A percentile compares a stretch with the other conserved stretches of the same genome.
Conservation (phyloP, 441 rosid species). For the Gossypium trilobum region DNA sequence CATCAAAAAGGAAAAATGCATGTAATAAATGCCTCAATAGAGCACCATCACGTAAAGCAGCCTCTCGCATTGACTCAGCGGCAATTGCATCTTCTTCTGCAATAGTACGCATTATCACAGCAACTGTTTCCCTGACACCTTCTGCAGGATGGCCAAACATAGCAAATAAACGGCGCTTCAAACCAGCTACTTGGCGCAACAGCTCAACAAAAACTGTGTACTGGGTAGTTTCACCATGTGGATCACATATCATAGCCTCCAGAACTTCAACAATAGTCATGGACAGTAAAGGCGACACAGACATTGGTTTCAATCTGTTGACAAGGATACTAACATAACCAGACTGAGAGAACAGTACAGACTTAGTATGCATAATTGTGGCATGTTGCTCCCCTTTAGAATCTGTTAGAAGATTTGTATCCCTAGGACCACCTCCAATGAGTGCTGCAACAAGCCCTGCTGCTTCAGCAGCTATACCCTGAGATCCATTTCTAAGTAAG, state of each 20-base stretch:
- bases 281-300: constrained; percentile 87
- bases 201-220: constrained; percentile 89
- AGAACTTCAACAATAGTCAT: constrained; percentile 97
- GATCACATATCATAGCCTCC: constrained; percentile 99
- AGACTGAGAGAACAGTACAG: constrained; percentile 75
- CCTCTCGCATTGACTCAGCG: constrained; percentile 98
- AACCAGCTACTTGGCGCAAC: constrained; percentile 92
- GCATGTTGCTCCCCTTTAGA: constrained; percentile 92
- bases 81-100: constrained; percentile 99
- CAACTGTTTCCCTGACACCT: constrained; percentile 94
- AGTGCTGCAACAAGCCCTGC: constrained; percentile 81
- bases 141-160: constrained; percentile 99
- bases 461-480: constrained; percentile 93
- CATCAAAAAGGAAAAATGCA: constrained; percentile 81
- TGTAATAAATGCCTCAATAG: constrained; percentile 89
- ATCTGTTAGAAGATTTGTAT: constrained; percentile 46
- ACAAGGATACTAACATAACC: constrained; percentile 70
- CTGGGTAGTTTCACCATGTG: constrained; percentile 97
- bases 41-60: constrained; percentile 98
- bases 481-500: constrained; percentile 92
- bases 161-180: constrained; percentile 86
- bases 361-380: constrained; percentile 91
- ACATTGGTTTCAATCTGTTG: constrained; percentile 87
- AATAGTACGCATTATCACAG: constrained; percentile 95
- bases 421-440: constrained; percentile 80